Conservation (phyloP, 2,329 filamentous ascomycete genomes). For the Decorospora gaudefroyi region DNA sequence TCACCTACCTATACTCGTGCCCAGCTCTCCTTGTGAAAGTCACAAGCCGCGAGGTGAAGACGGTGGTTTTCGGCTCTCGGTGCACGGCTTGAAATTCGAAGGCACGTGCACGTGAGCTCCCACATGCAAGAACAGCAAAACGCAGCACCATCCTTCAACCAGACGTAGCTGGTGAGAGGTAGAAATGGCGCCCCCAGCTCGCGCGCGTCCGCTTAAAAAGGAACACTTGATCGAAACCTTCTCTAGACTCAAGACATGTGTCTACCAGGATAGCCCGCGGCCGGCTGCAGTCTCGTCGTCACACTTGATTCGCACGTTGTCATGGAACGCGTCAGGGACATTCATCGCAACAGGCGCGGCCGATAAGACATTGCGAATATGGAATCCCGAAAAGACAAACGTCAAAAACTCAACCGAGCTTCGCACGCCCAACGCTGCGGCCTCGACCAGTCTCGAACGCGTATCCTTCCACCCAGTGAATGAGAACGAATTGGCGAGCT, state of each 20-base stretch:
- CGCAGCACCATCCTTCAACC: too few relatives aligned
- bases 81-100: too few relatives aligned
- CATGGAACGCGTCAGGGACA: conserved; percentile 85
- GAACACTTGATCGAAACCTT: conserved; percentile 72
- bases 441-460: conserved; percentile 62
- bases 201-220: conserved; percentile 65
- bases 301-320: conserved; percentile 68
- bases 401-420: conserved; percentile 77
- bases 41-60: too few relatives aligned
- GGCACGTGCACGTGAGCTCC: too few relatives aligned
- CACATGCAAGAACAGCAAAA: too few relatives aligned
- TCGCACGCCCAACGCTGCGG: conserved; percentile 60
- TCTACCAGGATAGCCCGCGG: conserved; percentile 59
- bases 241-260: conserved; percentile 68
- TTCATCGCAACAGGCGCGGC: conserved; percentile 80
- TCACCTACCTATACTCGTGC: too few relatives aligned
- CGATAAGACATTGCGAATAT: conserved; percentile 73
- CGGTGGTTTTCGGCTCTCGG: too few relatives aligned
- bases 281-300: conserved; percentile 39
- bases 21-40: too few relatives aligned
- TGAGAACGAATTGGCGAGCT: conserved; percentile 76
- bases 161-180: too few relatives aligned
- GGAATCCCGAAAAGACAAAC: conserved; percentile 78
- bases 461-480: conserved; percentile 78
- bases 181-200: conserved; percentile 48